These are phyloP conservation scores for Euphorbia celastroides DNA, from an alignment of 441 rosid genomes.

Conservation along the genomic window DNA sequence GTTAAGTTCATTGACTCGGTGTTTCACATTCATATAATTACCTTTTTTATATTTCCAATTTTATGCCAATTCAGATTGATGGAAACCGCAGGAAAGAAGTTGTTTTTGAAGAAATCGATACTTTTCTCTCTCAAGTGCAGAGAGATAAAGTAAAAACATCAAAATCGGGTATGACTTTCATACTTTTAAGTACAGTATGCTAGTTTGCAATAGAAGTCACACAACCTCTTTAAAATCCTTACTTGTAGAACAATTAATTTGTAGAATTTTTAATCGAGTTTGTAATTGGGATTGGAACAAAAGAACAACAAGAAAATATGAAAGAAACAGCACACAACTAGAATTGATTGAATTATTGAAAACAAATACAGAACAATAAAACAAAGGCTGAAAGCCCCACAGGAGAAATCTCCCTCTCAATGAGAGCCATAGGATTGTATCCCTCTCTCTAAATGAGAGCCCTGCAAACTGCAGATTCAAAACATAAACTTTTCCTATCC, in stretches of 20 bases:
- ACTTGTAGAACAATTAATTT: too few species aligned
- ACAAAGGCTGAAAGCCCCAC: too few species aligned
- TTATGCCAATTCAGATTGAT: conserved; percentile 48
- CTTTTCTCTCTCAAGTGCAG: conserved; percentile 51
- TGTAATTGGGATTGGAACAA: neutral
- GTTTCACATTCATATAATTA: neutral
- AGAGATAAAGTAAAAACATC: conserved; percentile 31
- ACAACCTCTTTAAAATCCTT: too few species aligned
- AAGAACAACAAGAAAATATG: too few species aligned
- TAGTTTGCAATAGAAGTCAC: conserved; percentile 3
- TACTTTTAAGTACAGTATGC: conserved; percentile 20
- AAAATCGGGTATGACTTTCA: conserved; percentile 38
- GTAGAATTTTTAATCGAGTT: neutral
- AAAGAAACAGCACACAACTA: too few species aligned
- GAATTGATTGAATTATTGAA: too few species aligned
- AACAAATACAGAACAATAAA: too few species aligned
- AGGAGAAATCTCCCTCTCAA: too few species aligned
- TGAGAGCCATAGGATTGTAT: too few species aligned
- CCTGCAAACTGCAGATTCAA: too few species aligned
- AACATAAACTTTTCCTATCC: too few species aligned
- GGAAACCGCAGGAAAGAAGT: conserved; percentile 68
- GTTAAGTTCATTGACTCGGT: conserved; percentile 1
- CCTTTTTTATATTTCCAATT: conserved; percentile 13
- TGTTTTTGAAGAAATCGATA: conserved; percentile 52
- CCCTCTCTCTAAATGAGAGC: too few species aligned